phyloP scores from a whole-genome alignment of 2,329 filamentous ascomycete species.

The Aspergillus vadensis region DNA sequence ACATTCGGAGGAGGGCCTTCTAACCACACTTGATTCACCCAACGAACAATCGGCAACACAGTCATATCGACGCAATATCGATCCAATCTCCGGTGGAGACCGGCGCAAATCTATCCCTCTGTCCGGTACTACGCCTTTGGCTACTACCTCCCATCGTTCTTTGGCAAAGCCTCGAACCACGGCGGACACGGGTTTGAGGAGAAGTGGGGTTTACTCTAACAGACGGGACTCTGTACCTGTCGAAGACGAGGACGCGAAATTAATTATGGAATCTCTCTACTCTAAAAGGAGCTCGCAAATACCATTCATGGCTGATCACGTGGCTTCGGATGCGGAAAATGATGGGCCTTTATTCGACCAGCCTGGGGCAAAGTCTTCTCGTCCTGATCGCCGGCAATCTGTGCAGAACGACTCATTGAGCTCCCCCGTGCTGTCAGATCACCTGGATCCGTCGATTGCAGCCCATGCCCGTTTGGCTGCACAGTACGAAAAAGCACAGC shows the following conservation, averaged over 20 bases:
- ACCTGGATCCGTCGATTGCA: conserved; percentile 39
- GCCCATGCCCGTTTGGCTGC: conserved; percentile 49
- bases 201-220: conserved; percentile 34
- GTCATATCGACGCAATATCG: conserved; percentile 18
- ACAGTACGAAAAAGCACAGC: conserved; percentile 45
- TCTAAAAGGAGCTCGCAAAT: conserved; percentile 29
- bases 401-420: conserved; percentile 19
- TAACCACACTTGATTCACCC: conserved; percentile 38
- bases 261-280: conserved; percentile 39
- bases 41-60: conserved; percentile 16
- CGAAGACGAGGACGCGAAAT: conserved; percentile 44
- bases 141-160: conserved; percentile 36
- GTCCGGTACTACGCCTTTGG: conserved; percentile 25
- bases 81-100: conserved; percentile 17
- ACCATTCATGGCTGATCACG: conserved; percentile 20
- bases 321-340: conserved; percentile 26
- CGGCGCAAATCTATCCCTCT: conserved; percentile 25
- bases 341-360: conserved; percentile 33
- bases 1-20: conserved; percentile 53
- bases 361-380: conserved; percentile 13
- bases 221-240: conserved; percentile 30
- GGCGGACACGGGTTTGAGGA: conserved; percentile 31
- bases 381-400: conserved; percentile 12
- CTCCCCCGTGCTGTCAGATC: conserved; percentile 16
- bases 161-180: conserved; percentile 29